Evolutionary conservation across 2,329 filamentous ascomycete genomes (phyloP).

Genomic region (Aureobasidium sp.): DNA sequence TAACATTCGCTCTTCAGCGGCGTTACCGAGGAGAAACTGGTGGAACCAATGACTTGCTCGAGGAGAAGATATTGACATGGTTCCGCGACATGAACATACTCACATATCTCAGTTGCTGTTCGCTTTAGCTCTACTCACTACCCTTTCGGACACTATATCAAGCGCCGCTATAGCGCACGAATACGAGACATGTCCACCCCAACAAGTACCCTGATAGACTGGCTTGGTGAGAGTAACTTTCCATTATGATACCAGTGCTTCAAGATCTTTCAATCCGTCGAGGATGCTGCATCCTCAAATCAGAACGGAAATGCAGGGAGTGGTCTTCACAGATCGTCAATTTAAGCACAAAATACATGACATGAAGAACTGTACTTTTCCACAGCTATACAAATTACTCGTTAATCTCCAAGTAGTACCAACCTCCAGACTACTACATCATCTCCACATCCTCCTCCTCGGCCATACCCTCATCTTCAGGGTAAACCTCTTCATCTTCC

Average conservation of each 20-base stretch:
- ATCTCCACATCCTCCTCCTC: constrained; percentile 21
- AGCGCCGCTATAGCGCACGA: not conserved
- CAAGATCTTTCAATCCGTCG: not conserved
- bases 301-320: not conserved
- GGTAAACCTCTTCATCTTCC: constrained; percentile 28
- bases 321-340: no score
- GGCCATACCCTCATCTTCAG: constrained; percentile 28
- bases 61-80: not conserved
- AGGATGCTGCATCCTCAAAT: not conserved
- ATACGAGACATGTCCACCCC: not conserved
- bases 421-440: not conserved
- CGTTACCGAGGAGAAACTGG: not conserved
- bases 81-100: not conserved
- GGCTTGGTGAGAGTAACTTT: not conserved
- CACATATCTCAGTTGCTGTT: not conserved
- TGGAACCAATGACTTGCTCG: no score
- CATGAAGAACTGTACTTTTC: not conserved
- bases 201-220: not conserved
- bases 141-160: not conserved
- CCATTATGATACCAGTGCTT: not conserved
- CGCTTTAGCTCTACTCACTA: not conserved
- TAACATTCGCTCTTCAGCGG: not conserved
- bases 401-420: not conserved
- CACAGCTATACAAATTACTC: not conserved
- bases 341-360: not conserved